phyloP scores from a whole-genome alignment of 495 filamentous ascomycete species.

The Pyrenopolyporus hunteri region DNA sequence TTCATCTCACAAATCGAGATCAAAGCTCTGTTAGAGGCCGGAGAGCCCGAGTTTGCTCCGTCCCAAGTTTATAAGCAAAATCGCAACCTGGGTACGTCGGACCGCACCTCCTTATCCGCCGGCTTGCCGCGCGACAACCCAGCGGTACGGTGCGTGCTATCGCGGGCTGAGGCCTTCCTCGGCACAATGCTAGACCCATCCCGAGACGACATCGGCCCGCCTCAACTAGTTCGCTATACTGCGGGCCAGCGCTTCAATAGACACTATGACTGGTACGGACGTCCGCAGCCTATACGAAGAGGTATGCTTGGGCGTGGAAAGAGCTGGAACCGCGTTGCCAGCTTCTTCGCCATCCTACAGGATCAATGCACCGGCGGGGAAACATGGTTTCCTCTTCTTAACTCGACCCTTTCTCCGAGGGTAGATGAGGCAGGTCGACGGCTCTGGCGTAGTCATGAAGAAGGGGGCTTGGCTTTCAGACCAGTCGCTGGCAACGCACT shows the following conservation, averaged over 20 bases:
- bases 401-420: conserved; percentile 29
- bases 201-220: conserved; percentile 55
- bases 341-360: conserved; percentile 57
- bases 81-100: conserved; percentile 41
- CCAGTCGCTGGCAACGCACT: conserved; percentile 59
- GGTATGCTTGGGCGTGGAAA: conserved; percentile 34
- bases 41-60: conserved; percentile 48
- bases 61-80: conserved; percentile 50
- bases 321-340: conserved; percentile 53
- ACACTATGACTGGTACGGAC: conserved; percentile 57
- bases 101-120: conserved; percentile 54
- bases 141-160: conserved; percentile 50
- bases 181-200: conserved; percentile 51
- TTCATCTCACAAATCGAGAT: conserved; percentile 49
- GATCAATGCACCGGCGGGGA: conserved; percentile 51
- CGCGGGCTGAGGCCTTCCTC: conserved; percentile 49
- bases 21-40: conserved; percentile 44
- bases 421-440: conserved; percentile 18
- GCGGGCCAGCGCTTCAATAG: conserved; percentile 53
- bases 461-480: conserved; percentile 58
- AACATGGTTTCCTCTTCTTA: conserved; percentile 54
- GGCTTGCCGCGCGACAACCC: conserved; percentile 50
- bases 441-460: conserved; percentile 53
- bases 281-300: conserved; percentile 38
- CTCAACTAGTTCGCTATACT: conserved; percentile 57